These are phyloP conservation scores for Candida easanensis DNA, from an alignment of 805 yeast species.

Conservation along the genomic window DNA sequence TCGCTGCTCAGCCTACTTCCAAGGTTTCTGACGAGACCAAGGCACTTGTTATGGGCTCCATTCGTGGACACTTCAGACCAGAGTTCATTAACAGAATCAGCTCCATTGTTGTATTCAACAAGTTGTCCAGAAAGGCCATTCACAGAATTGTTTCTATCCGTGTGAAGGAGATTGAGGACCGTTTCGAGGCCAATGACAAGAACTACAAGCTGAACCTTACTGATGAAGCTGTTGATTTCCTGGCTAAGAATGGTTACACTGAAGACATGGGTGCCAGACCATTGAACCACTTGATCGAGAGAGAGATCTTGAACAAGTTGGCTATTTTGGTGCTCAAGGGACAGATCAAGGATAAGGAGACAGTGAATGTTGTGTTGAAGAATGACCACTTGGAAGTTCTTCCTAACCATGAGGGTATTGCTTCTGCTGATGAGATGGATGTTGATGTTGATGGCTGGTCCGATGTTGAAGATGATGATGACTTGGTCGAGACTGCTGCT, in stretches of 20 bases:
- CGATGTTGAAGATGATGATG: slow-evolving; percentile 60
- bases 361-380: slow-evolving; percentile 58
- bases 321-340: slow-evolving; percentile 88
- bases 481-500: slow-evolving; percentile 12
- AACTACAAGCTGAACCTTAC: slow-evolving; percentile 69
- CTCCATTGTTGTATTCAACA: slow-evolving; percentile 88
- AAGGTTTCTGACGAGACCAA: slow-evolving; percentile 67
- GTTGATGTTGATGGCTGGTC: slow-evolving; percentile 58
- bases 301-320: slow-evolving; percentile 79
- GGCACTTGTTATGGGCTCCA: slow-evolving; percentile 78
- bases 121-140: slow-evolving; percentile 87
- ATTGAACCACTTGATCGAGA: slow-evolving; percentile 86
- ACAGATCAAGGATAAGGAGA: slow-evolving; percentile 84
- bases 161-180: slow-evolving; percentile 75
- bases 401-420: slow-evolving; percentile 74
- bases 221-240: slow-evolving; percentile 73
- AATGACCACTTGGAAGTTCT: slow-evolving; percentile 69
- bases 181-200: slow-evolving; percentile 85
- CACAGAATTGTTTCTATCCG: slow-evolving; percentile 88
- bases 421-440: slow-evolving; percentile 32
- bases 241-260: slow-evolving; percentile 85
- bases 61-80: slow-evolving; percentile 89
- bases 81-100: slow-evolving; percentile 96
- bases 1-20: slow-evolving; percentile 62
- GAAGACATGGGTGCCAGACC: slow-evolving; percentile 97